Evolutionary conservation across 2,329 filamentous ascomycete genomes (phyloP).

Genomic region (Scedosporium minutisporum): DNA sequence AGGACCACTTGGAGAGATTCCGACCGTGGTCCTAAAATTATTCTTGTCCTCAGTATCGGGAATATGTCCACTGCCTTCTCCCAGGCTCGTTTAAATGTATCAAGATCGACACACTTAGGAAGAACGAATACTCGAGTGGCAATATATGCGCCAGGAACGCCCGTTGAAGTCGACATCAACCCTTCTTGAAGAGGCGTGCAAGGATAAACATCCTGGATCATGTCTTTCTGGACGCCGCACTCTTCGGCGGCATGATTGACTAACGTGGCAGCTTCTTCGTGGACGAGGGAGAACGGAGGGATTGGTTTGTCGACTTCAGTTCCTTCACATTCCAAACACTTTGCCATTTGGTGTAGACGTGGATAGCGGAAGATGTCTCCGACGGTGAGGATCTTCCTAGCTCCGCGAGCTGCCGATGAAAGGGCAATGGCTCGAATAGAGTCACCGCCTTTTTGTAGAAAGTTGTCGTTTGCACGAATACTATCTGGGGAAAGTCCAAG

Average conservation of each 20-base stretch:
- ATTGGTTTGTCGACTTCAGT: too few species aligned
- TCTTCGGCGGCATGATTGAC: conserved; percentile 6
- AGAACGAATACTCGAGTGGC: conserved; percentile 12
- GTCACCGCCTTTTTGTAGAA: too few species aligned
- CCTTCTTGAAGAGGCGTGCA: conserved; percentile 15
- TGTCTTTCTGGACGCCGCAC: conserved; percentile 9
- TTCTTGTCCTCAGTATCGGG: conserved; percentile 15
- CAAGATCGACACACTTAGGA: conserved; percentile 2
- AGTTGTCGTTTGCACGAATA: too few species aligned
- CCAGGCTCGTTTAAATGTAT: conserved; percentile 12
- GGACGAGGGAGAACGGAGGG: too few species aligned
- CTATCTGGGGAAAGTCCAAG: too few species aligned
- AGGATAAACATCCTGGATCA: conserved; percentile 13
- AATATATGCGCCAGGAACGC: conserved; percentile 11
- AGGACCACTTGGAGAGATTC: conserved; percentile 30
- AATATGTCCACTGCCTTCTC: too few species aligned
- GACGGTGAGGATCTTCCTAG: neutral
- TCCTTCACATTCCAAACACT: too few species aligned
- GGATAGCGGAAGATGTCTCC: conserved; percentile 9
- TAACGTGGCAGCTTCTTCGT: too few species aligned
- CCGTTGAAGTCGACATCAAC: conserved; percentile 11
- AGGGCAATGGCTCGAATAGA: too few species aligned
- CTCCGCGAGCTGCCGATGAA: too few species aligned
- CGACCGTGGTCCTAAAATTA: too few species aligned
- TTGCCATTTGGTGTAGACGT: too few species aligned